Base-by-base conservation (phyloP, 768 basidiomycete species). In the Suillus alpinus region DNA sequence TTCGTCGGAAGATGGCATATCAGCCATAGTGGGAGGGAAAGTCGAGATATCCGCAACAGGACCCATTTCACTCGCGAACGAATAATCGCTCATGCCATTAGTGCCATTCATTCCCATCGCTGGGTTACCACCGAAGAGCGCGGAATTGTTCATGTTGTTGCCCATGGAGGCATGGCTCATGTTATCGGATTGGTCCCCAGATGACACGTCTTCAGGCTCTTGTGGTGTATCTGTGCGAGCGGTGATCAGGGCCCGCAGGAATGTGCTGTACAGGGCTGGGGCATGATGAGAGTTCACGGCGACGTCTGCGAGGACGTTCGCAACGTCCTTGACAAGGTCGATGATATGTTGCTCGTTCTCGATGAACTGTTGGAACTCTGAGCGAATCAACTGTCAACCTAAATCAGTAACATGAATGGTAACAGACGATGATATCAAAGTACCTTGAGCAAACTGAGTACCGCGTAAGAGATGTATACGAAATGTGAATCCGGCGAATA, bases 401-500 rank as follows among this genome's bases (percentile, higher is more conserved):
- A 20, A 44, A 44, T 73, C 13, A 72, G 65, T 53, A 36, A 52
- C 57, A 6, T 40, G 59, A 57, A 8, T 37, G 47, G 47, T 4
- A 18, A 16, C 6, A 20, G 23, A 53, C 50, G 20, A 26, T 26
- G 10, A 46, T 31, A 16, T n/a, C 20, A 62, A 26, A 79, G 59
- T 56, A 94, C 91, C 87, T 98, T 98, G 63, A 99, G 80, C 64
- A 98, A 78, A 68, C 90, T 96, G 60, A 97, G 78, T 7, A 98
- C 90, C 0, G 94, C 95, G 74, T 98, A 97, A n/a, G 90, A 91
- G 49, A 85, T 85, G 77, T 92, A 89, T 9, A 98, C 95, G 64
- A 92, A 96, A 67, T 91, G 89, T 6, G 92, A 90, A 72, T 98
- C 95, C 4, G 94, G 91, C 0, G 91, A 85, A 73, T 93, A 95